Evolutionary conservation across 306 rosid genomes (phyloP).

Genomic region (Vigna trinervia): DNA sequence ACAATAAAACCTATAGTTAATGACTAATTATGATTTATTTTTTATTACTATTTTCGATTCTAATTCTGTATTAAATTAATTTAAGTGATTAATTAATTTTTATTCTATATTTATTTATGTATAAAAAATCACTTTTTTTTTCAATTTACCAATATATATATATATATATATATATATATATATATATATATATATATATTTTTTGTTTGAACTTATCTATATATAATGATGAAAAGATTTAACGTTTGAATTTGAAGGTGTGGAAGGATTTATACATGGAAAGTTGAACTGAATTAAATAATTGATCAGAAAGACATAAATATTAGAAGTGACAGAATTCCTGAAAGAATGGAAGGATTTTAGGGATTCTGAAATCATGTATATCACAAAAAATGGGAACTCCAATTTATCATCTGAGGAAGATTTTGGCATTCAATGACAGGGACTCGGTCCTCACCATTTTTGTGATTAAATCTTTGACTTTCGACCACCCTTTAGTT

Average conservation of each 20-base stretch:
- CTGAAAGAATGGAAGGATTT: slow-evolving; percentile 56
- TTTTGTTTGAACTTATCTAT: no score
- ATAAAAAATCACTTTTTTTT: no score
- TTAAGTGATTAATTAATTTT: no score
- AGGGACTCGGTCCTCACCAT: slow-evolving; percentile 45
- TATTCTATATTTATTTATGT: no score
- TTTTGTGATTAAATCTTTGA: slow-evolving; percentile 39
- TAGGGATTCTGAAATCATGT: slow-evolving; percentile 30
- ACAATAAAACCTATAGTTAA: no score
- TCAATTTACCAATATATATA: no score
- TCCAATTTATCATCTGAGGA: slow-evolving; percentile 38
- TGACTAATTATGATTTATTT: no score
- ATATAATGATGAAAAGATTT: neutral
- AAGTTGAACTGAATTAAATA: slow-evolving; percentile 34
- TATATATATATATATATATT: no score
- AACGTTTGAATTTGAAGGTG: neutral
- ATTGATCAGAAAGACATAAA: slow-evolving; percentile 42
- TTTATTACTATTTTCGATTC: no score
- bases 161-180: no score
- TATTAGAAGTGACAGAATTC: slow-evolving; percentile 17
- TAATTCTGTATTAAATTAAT: no score
- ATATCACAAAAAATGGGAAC: slow-evolving; percentile 29
- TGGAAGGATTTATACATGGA: slow-evolving; percentile 10
- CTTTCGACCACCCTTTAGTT: slow-evolving; percentile 8
- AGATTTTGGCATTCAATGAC: slow-evolving; percentile 47